Evolutionary conservation across 2,329 filamentous ascomycete species (phyloP), one percentile per base, ranked within the genome.

Genomic region (Sclerotinia subarctica): DNA sequence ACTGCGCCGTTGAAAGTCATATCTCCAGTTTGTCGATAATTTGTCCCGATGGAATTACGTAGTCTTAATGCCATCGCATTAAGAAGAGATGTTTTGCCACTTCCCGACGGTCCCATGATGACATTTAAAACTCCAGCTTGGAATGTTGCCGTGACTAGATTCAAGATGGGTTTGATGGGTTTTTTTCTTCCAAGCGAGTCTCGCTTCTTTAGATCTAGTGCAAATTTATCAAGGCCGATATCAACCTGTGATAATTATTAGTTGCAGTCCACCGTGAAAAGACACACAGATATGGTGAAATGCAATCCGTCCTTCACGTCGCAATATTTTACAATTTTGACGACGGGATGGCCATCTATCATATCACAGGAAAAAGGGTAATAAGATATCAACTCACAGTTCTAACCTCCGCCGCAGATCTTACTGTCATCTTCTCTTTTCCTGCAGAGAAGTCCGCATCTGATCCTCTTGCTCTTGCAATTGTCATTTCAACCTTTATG

Each of bases 51-150:
- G 1, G 85, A 87, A 68, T 86, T 86, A 35, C 86, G 85, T 5
- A 93, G 79, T 21, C 91, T 82, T 3, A 87, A 80, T 1, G 91
- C 89, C 84, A 94, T 90, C 1, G 88, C 84, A 74, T 92, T 93
- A 15, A 93, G 81, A 0, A 93, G 80, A 0, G 89, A 90, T 0
- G 90, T 93, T 77, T 94, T 94, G 1, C 91, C 91, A 57, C 87
- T 90, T 0, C 91, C 91, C 0, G 90, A 92, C 0, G 91, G 91
- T 0, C 91, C 91, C 90, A 93, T 93, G 71, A 94, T 91, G 32
- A 93, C 84, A 70, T 93, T 93, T 19, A 94, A 76, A 19, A 85
- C 81, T 0, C 90, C 90, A 0, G 91, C 85, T 58, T 86, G 82
- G 72, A 94, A 93, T 0, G 84, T 86, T 0, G 89, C 81, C 1